Percentiles rank a stretch among this genome's conserved stretches.
Evolutionary conservation across 345 rosid species (phyloP).

Genomic region (Aethionema arabicum): DNA sequence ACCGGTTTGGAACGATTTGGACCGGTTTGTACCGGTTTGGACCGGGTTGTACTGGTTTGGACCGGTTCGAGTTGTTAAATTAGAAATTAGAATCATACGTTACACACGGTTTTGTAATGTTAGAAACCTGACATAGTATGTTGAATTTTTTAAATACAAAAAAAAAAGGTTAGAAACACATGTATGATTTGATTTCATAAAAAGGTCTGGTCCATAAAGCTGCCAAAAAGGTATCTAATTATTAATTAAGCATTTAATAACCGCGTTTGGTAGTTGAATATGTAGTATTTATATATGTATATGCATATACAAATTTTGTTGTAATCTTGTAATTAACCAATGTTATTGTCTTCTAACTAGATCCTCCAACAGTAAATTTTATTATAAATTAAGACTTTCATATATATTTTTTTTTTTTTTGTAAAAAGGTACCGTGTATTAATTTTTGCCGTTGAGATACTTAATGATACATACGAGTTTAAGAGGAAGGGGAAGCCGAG

Average conservation of each 20-base stretch:
- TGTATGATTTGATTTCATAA: background rate
- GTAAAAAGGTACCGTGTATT: no score
- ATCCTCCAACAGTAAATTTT: background rate
- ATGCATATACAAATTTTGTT: constrained; percentile 5
- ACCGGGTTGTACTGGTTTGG: no score
- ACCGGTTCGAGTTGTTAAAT: no score
- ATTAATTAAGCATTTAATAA: constrained; percentile 18
- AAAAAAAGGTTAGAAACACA: background rate
- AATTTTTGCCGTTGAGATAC: no score
- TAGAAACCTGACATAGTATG: no score
- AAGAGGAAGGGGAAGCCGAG: no score
- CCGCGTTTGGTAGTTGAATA: constrained; percentile 22
- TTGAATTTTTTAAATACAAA: no score
- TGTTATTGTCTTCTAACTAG: constrained; percentile 23
- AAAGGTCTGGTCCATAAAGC: background rate
- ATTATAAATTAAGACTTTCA: background rate
- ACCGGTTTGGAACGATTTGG: no score
- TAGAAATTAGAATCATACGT: no score
- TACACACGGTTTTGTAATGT: no score
- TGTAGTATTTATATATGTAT: background rate
- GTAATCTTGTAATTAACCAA: constrained; percentile 4
- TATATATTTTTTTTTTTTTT: constrained; percentile 8
- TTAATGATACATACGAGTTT: no score
- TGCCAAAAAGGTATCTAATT: background rate
- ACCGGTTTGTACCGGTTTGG: no score